Evolutionary conservation across 2,329 filamentous ascomycete species (phyloP).

Genomic region (Hymenoscyphus occultus): DNA sequence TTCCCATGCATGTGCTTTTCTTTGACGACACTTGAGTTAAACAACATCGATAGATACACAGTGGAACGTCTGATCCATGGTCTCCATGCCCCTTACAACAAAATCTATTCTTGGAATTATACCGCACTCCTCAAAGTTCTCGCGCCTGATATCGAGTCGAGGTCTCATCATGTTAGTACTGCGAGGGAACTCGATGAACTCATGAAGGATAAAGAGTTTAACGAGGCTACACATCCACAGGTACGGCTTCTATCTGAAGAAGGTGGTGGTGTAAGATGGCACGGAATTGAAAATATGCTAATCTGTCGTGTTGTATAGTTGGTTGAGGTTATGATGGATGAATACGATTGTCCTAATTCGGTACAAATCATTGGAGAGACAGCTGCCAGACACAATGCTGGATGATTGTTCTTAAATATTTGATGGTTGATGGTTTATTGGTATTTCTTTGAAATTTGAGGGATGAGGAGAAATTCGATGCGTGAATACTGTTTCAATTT

Average conservation of each 20-base stretch:
- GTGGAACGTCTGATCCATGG: constrained; percentile 57
- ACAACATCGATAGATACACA: constrained; percentile 58
- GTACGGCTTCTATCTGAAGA: not conserved
- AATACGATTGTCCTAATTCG: not conserved
- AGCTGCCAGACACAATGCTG: not conserved
- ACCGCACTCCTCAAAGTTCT: constrained; percentile 13
- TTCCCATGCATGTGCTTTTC: not conserved
- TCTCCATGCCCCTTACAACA: constrained; percentile 50
- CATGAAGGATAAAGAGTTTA: constrained; percentile 63
- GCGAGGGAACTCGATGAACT: constrained; percentile 65
- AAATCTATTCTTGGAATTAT: constrained; percentile 49
- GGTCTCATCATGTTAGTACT: constrained; percentile 66
- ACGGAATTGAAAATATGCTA: not conserved
- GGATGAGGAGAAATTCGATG: too few species aligned
- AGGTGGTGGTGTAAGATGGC: not conserved
- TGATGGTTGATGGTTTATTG: not conserved
- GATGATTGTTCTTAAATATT: not conserved
- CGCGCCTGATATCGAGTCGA: constrained; percentile 53
- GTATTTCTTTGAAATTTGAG: too few species aligned
- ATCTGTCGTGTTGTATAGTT: not conserved
- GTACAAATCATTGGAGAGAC: constrained; percentile 1
- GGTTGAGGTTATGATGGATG: not conserved
- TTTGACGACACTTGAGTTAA: constrained; percentile 32
- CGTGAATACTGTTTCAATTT: too few species aligned
- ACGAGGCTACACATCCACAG: constrained; percentile 39